Percentiles rank a stretch among this genome's conserved stretches.
These are phyloP conservation scores for Thalassiosira sp. DNA, from an alignment of 352 stramenopile genomes.

Conservation along the genomic window DNA sequence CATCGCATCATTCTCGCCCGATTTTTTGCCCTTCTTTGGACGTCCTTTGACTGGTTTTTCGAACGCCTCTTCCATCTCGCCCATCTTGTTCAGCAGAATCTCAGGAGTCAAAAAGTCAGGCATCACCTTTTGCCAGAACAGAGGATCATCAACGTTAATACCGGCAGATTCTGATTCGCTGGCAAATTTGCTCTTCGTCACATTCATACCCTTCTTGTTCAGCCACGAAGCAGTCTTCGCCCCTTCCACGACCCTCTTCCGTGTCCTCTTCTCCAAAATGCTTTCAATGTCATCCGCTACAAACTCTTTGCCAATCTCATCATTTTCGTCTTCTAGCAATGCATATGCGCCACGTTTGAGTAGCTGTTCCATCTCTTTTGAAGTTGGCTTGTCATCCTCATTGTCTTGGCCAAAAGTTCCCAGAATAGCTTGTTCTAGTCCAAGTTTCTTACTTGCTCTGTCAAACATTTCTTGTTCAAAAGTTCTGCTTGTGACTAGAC, in stretches of 20 bases:
- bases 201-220: constrained; percentile 84
- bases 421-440: constrained; percentile 97
- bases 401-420: constrained; percentile 95
- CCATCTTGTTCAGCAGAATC: constrained; percentile 64
- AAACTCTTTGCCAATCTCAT: constrained; percentile 95
- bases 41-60: constrained; percentile 48
- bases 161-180: constrained; percentile 64
- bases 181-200: constrained; percentile 82
- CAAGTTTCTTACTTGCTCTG: constrained; percentile 97
- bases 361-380: constrained; percentile 98
- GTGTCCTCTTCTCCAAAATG: constrained; percentile 90
- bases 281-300: constrained; percentile 97
- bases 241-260: constrained; percentile 83
- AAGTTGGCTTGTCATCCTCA: constrained; percentile 87
- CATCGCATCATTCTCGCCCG: constrained; percentile 21
- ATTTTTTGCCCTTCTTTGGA: constrained; percentile 26
- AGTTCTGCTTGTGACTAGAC: constrained; percentile 97
- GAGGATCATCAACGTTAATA: constrained; percentile 96
- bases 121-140: constrained; percentile 99
- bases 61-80: constrained; percentile 49
- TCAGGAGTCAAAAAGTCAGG: constrained; percentile 85
- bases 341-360: constrained; percentile 98
- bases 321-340: constrained; percentile 94
- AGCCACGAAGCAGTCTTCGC: constrained; percentile 83
- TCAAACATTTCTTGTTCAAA: constrained; percentile 99